Evolutionary conservation across 306 rosid genomes (phyloP), one percentile per base, ranked within the genome.

Genomic region (Oemleria cerasiformis): DNA sequence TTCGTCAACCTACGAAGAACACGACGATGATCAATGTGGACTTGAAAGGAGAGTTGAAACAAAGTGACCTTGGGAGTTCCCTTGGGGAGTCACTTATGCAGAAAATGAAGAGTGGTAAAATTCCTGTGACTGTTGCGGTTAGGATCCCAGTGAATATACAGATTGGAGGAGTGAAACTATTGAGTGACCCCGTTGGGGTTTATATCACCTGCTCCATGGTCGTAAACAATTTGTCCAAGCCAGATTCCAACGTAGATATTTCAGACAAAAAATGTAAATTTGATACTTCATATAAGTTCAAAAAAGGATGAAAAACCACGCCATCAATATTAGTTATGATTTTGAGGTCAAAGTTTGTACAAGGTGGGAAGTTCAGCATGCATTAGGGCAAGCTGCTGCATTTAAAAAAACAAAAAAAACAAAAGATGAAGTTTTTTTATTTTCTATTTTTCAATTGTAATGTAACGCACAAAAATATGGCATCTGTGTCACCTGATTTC

Each of bases 191-290:
- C 50, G 64, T 79, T 8, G 58, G 70, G 49, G 44, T 74, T 30
- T 23, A 51, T 23, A 63, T 73, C 21, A 74, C 73, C 41, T 55
- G 72, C 73, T 53, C 83, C 39, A 48, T 79, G 75, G 65, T 62
- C 23, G 67, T 68, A 21, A 63, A 68, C 16, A 79, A 66, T 74
- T 39, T 79, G 64, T 21, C 44, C 42, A 40, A 59, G 23, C 49
- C 75, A 7, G 62, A 70, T 34, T 73, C 61, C 63, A 63, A 68
- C 6, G 63, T 58, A 8, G 62, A 39, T 38, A 73, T 79, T 54
- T 63, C 67, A 73, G 72, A 77, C 67, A 38, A 23, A 38, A 63
- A 36, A 17, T 73, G 53, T 57, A 30, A 30, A n/a, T 1, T 59
- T 30, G 13, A 59, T 6, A 30, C 34, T 34, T 8, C 42, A 14